Evolutionary conservation across 345 rosid species (phyloP), one percentile per base, ranked within the genome.

Genomic region (Bruguiera sexangula): DNA sequence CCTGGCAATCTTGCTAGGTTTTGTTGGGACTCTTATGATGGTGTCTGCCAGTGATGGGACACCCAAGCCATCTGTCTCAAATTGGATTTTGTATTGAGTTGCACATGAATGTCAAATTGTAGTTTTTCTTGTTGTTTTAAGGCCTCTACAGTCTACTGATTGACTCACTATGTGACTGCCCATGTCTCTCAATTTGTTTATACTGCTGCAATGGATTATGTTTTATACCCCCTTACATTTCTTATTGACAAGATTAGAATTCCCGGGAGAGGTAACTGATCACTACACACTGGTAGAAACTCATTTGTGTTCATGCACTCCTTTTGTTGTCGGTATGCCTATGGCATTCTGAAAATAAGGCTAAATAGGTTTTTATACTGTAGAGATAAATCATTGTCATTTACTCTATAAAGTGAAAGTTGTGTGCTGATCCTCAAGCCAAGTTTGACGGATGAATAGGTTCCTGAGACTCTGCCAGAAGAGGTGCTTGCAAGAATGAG

Each of bases 401-500:
- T 43, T 43, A 13, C 50, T 43, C 50, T 43, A 13, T 43, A 43
- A 43, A 13, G 16, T 43, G 50, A 43, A 15, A 43, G 50, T 13
- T 3, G 50, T 13, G 50, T 43, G 27, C 15, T 55, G 29, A 55
- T 55, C 27, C 59, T 26, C 3, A 24, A 55, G 27, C 29, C 27
- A 5, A 8, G 21, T 26, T 8, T 55, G 24, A 8, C 2, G 9
- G 21, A 61, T 67, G 57, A 52, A 32, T 75, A 93, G 98, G 98
- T 93, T 69, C 88, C 97, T 0, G 97, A 93, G 82, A 93, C 93
- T 8, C 90, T 93, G 29, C 85, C 89, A 69, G 88, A 89, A 62
- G 96, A 90, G 70, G 89, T 84, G 62, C 90, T 93, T 30, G 82
- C 83, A 3, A 90, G 87, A 78, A 90, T 93, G 97, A 81, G 95